Evolutionary conservation across 192 early-diverging fungal species (phyloP), one percentile per base, ranked within the genome.

Genomic region (Backusella sp.): DNA sequence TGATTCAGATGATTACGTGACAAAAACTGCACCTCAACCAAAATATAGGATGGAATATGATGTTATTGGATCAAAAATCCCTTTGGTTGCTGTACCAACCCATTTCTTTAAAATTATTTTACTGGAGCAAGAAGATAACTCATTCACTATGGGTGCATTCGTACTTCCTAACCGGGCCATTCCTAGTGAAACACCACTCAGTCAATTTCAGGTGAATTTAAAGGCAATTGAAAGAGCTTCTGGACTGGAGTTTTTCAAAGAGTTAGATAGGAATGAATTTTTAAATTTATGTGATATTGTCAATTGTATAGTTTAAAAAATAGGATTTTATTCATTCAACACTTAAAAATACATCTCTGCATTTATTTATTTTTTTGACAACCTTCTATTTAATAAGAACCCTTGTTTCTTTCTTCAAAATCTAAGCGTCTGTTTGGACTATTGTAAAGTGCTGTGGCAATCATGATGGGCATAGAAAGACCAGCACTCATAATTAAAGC

Each of bases 91-190:
- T 30, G 90, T 91, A 6, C 90, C 90, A 17, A 90, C 90, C 11
- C 90, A 91, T 73, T 91, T 91, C 73, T 91, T 77, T 77, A 91
- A 91, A 73, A 35, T 81, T 0, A 15, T 81, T 4, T 66, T 81
- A 17, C 26, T 66, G 3, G 44, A 30, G 15, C 28, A 80, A 81
- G 52, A 39, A 37, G 84, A 85, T 26, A 39, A 36, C n/a, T 36
- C 73, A 8, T 86, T 86, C 68, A 79, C 85, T 11, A 52, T 90
- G 0, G 92, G 85, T 30, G 89, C 88, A 0, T 98, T 98, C 84
- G 90, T 96, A 2, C 66, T 98, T 49, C 96, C 95, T 0, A 98
- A 98, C 84, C 77, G 87, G 72, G 76, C 75, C 6, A 94, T 96
- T 56, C 83, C 86, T n/a, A 78, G 84, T 74, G 66, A 82, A 9